phyloP scores from a whole-genome alignment of 768 basidiomycete species.

The Lactarius hatsudake region DNA sequence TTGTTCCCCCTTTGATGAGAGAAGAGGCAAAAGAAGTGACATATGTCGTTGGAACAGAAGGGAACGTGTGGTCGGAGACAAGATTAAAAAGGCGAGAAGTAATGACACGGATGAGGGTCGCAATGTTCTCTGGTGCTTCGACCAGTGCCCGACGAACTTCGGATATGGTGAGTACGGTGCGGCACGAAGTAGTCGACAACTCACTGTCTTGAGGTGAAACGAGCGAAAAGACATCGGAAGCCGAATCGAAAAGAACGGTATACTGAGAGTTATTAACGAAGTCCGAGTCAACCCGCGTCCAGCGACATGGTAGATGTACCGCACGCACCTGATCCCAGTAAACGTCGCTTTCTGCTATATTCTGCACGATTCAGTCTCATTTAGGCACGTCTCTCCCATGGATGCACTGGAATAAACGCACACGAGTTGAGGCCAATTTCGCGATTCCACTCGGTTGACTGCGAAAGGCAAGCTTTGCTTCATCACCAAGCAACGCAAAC shows the following conservation, averaged over 20 bases:
- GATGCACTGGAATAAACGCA: constrained; percentile 40
- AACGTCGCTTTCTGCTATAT: constrained; percentile 69
- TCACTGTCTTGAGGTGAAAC: constrained; percentile 14
- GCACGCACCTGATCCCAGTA: constrained; percentile 85
- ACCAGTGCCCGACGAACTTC: constrained; percentile 78
- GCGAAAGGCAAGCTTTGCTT: constrained; percentile 86
- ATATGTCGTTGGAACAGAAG: constrained; percentile 51
- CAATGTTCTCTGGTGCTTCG: constrained; percentile 83
- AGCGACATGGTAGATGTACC: background rate
- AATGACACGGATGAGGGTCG: constrained; percentile 73
- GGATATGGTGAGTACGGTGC: constrained; percentile 17
- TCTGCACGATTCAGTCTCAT: constrained; percentile 40
- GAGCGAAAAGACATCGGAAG: constrained; percentile 88
- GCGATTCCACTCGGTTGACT: constrained; percentile 77
- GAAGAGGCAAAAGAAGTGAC: constrained; percentile 68
- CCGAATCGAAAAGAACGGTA: constrained; percentile 80
- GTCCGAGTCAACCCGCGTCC: background rate
- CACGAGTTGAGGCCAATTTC: constrained; percentile 69
- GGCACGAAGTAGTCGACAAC: background rate
- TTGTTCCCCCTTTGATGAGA: constrained; percentile 56
- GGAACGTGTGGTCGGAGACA: constrained; percentile 78
- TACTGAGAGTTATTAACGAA: constrained; percentile 47
- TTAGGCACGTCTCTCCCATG: constrained; percentile 6
- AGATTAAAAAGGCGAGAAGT: constrained; percentile 69
- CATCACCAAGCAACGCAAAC: constrained; percentile 78